Evolutionary conservation across 352 stramenopile species (phyloP), one percentile per base, ranked within the genome.

Genomic region (Halophytophthora polymorphica): DNA sequence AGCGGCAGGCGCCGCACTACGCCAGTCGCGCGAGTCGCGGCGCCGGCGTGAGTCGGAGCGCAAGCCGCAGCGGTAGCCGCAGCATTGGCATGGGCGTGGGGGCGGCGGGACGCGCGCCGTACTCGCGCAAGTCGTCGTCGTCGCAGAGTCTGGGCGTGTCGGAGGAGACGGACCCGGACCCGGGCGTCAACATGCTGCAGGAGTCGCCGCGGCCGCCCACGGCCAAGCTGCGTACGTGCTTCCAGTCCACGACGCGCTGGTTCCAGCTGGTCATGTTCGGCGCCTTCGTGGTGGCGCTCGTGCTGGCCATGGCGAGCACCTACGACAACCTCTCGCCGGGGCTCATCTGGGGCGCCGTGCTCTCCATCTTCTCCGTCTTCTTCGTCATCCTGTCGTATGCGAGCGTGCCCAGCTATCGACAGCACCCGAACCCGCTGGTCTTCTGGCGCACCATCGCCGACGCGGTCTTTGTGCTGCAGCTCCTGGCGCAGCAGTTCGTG

Each of bases 371-470:
- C 55, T 93, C 83, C n/a, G 83, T 93, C 45, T 78, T 93, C 49
- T 90, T 92, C 45, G 83, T 95, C 25, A 89, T 95, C 36, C 45
- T 95, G 8, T 88, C 73, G 53, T 95, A 93, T 58, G 73, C 65
- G 13, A 90, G 81, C 52, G 82, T 92, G 19, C 78, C 75, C 2
- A 77, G 72, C 45, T 92, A 91, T 60, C 73, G 85, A 0, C 83
- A 93, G 53, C 85, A 95, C 50, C 85, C 85, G 22, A 95, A 95
- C 45, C 83, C 85, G 56, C 78, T 95, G 43, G 82, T 95, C 22
- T 95, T 95, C 55, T 95, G 82, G 81, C 79, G 83, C 42, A 90
- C 83, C 14, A 93, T 95, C 55, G 80, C 80, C 19, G 85, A 95
- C 61, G 75, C 76, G 15, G 68, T 92, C 17, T 93, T 93, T 56